Conservation (phyloP, 306 rosid species). For the Citrullus mucosospermus region DNA sequence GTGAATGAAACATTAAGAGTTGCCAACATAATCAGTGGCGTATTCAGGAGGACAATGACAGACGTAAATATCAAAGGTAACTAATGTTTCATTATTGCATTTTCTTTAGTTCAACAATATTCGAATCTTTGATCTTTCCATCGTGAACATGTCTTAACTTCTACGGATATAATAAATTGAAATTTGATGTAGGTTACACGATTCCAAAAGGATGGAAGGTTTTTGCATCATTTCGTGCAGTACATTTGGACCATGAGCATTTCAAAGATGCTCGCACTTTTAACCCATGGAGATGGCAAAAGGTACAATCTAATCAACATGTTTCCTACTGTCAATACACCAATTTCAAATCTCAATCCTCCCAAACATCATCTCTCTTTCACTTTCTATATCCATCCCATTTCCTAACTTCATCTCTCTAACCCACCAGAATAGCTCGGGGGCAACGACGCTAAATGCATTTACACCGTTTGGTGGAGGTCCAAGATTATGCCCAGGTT, state of each 20-base stretch:
- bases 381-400: not conserved
- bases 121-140: too few relatives aligned
- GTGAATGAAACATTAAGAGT: slow-evolving; percentile 72
- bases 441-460: slow-evolving; percentile 31
- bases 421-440: slow-evolving; percentile 37
- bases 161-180: not conserved
- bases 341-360: not conserved
- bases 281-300: slow-evolving; percentile 99
- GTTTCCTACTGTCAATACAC: not conserved
- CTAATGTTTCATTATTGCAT: not conserved
- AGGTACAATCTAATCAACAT: slow-evolving; percentile 14
- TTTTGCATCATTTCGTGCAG: slow-evolving; percentile 85
- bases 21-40: slow-evolving; percentile 77
- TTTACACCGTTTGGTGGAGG: slow-evolving; percentile 96
- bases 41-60: slow-evolving; percentile 66
- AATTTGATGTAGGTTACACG: slow-evolving; percentile 43
- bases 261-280: slow-evolving; percentile 84
- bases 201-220: slow-evolving; percentile 95
- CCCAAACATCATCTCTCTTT: not conserved
- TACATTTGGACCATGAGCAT: slow-evolving; percentile 65
- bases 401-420: not conserved
- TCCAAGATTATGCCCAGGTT: slow-evolving; percentile 80
- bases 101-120: too few relatives aligned
- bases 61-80: slow-evolving; percentile 73
- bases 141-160: not conserved